Evolutionary conservation across 495 filamentous ascomycete species (phyloP).

Genomic region (Neurospora sp.): DNA sequence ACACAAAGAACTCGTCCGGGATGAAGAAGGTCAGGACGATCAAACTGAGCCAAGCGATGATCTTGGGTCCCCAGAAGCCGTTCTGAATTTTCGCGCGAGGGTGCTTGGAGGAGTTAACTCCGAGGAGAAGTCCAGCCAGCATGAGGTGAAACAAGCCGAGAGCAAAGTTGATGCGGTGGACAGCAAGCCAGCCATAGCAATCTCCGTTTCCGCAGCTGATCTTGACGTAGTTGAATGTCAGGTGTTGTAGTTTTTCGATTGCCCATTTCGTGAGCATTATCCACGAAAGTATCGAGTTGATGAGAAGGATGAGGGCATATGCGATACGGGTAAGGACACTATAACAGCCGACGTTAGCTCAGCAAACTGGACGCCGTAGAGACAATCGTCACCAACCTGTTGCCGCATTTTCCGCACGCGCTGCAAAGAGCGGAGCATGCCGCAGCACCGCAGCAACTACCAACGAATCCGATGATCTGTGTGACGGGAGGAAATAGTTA

Average conservation of each 20-base stretch:
- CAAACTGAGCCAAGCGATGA: constrained; percentile 75
- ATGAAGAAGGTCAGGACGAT: constrained; percentile 92
- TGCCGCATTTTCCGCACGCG: constrained; percentile 90
- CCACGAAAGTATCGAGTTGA: constrained; percentile 96
- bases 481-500: background rate
- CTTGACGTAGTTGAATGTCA: constrained; percentile 90
- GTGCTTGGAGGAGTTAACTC: constrained; percentile 79
- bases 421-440: constrained; percentile 92
- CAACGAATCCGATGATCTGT: constrained; percentile 65
- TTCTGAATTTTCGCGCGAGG: constrained; percentile 85
- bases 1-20: constrained; percentile 87
- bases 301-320: constrained; percentile 88
- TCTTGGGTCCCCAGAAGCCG: constrained; percentile 75
- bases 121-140: constrained; percentile 72
- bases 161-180: constrained; percentile 95
- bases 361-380: background rate
- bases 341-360: background rate
- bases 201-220: constrained; percentile 84
- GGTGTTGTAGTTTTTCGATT: constrained; percentile 81
- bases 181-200: constrained; percentile 91
- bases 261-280: constrained; percentile 99
- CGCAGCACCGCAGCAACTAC: constrained; percentile 89
- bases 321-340: constrained; percentile 96
- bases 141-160: constrained; percentile 88
- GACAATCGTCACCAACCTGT: constrained; percentile 50